phyloP scores from a whole-genome alignment of 179 eudicot genomes.

The Actinidia chinensis region DNA sequence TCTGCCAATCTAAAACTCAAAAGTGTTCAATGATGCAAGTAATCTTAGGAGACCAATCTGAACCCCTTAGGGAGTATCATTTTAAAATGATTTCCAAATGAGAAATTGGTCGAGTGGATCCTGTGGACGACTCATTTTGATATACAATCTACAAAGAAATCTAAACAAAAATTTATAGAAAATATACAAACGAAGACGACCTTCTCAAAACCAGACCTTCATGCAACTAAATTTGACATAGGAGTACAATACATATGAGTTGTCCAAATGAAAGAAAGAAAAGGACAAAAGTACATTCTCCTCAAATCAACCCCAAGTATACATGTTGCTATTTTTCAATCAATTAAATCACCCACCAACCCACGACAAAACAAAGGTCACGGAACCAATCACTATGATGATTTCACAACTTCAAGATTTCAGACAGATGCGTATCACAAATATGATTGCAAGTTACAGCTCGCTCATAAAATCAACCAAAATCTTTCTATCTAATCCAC shows the following conservation, averaged over 20 bases:
- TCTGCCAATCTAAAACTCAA: slow-evolving; percentile 62
- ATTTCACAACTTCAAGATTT: too few species aligned
- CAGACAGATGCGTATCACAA: too few species aligned
- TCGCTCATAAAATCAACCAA: too few species aligned
- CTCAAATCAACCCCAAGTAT: too few species aligned
- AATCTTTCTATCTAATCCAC: too few species aligned
- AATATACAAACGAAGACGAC: neutral
- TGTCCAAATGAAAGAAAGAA: too few species aligned
- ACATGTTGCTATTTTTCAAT: too few species aligned
- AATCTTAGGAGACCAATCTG: slow-evolving; percentile 52
- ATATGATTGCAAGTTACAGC: too few species aligned
- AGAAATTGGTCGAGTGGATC: slow-evolving; percentile 59
- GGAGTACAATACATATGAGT: neutral
- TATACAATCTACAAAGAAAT: slow-evolving; percentile 36
- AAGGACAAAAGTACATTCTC: neutral
- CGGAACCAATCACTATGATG: too few species aligned
- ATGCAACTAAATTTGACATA: neutral
- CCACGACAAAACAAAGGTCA: too few species aligned
- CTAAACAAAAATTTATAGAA: neutral
- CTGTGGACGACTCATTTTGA: slow-evolving; percentile 66
- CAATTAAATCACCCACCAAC: too few species aligned
- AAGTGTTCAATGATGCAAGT: slow-evolving; percentile 42
- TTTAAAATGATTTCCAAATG: slow-evolving; percentile 75
- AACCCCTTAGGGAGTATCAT: slow-evolving; percentile 60
- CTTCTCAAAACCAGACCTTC: neutral